Evolutionary conservation across 495 filamentous ascomycete species (phyloP).

Genomic region (Pseudotulostoma volvatum): DNA sequence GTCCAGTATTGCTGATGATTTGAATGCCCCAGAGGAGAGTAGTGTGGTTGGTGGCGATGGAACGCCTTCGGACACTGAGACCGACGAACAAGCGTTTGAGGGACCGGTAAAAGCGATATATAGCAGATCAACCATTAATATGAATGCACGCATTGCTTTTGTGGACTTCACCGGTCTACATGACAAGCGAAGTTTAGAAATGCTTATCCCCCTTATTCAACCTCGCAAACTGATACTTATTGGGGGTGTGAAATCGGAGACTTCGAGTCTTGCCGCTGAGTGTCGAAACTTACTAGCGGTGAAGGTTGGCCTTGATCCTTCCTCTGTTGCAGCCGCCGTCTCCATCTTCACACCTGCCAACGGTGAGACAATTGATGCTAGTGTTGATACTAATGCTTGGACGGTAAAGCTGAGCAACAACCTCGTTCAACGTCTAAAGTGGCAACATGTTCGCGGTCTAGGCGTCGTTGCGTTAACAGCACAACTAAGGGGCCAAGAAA

Average conservation of each 20-base stretch:
- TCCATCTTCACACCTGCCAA: constrained; percentile 62
- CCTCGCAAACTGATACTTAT: constrained; percentile 86
- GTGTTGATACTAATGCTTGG: constrained; percentile 97
- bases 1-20: constrained; percentile 24
- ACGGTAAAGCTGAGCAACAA: constrained; percentile 72
- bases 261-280: constrained; percentile 55
- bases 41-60: constrained; percentile 28
- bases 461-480: constrained; percentile 81
- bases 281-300: constrained; percentile 58
- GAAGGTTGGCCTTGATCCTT: constrained; percentile 25
- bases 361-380: constrained; percentile 63
- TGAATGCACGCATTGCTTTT: constrained; percentile 63
- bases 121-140: constrained; percentile 38
- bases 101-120: constrained; percentile 63
- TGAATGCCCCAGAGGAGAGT: constrained; percentile 21
- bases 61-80: constrained; percentile 30
- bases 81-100: constrained; percentile 32
- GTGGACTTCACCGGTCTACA: constrained; percentile 88
- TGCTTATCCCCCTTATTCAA: constrained; percentile 87
- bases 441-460: constrained; percentile 83
- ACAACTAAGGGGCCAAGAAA: constrained; percentile 28
- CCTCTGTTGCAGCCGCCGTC: constrained; percentile 16
- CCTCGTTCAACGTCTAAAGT: constrained; percentile 69
- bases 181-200: constrained; percentile 79
- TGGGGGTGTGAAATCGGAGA: constrained; percentile 64